Evolutionary conservation across 2,329 filamentous ascomycete species (phyloP).

Genomic region (Fusarium verticillioides): DNA sequence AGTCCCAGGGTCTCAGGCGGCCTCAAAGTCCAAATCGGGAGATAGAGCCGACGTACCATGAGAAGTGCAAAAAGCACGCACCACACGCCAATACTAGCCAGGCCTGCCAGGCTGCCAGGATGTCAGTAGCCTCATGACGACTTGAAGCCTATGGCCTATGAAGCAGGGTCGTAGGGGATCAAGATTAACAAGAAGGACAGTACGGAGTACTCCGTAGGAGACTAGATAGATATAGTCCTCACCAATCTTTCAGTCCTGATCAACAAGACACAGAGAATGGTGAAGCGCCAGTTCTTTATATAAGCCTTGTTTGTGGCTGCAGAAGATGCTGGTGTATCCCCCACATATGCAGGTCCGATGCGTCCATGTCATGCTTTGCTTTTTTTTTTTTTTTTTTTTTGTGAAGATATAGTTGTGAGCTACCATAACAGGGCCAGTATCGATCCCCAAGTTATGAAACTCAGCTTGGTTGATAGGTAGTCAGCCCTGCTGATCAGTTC

Average conservation of each 20-base stretch:
- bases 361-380: slow-evolving; percentile 10
- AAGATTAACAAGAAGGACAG: not conserved
- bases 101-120: slow-evolving; percentile 18
- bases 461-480: not conserved
- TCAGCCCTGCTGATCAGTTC: not conserved
- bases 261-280: slow-evolving; percentile 12
- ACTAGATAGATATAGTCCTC: slow-evolving; percentile 1
- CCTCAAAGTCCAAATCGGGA: slow-evolving; percentile 39
- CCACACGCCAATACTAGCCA: slow-evolving; percentile 35
- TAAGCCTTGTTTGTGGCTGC: slow-evolving; percentile 31
- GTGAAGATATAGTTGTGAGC: slow-evolving; percentile 2
- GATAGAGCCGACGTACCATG: slow-evolving; percentile 27
- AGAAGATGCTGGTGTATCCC: slow-evolving; percentile 15
- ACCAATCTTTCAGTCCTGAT: slow-evolving; percentile 13
- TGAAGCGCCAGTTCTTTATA: slow-evolving; percentile 14
- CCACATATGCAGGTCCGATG: slow-evolving; percentile 39
- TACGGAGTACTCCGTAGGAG: not conserved
- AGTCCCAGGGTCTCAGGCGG: slow-evolving; percentile 31
- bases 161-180: not conserved
- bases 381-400: not conserved
- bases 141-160: slow-evolving; percentile 1
- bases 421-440: not conserved
- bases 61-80: slow-evolving; percentile 33
- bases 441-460: not conserved
- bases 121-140: slow-evolving; percentile 33